Conservation (phyloP, 768 basidiomycete genomes). For the Brasilioporus rufonigricans region DNA sequence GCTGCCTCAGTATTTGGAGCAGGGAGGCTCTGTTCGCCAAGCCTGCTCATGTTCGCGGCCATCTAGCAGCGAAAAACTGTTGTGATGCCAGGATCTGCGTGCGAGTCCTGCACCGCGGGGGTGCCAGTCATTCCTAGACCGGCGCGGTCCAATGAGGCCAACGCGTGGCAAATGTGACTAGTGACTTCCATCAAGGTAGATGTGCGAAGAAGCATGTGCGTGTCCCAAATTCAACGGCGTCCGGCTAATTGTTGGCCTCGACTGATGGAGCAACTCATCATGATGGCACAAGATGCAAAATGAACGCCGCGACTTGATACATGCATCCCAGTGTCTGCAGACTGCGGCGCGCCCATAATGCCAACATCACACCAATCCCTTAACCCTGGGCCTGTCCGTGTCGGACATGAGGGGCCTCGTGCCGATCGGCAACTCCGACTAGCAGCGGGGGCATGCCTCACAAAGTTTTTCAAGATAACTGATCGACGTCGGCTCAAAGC, state of each 20-base stretch:
- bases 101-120: background rate
- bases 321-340: background rate
- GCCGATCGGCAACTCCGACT: constrained; percentile 4
- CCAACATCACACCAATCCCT: background rate
- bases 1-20: background rate
- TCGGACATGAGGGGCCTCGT: constrained; percentile 21
- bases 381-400: background rate
- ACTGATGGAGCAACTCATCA: too few relatives aligned
- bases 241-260: background rate
- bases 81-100: background rate
- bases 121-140: background rate
- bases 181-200: background rate
- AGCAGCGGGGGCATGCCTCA: background rate
- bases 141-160: background rate
- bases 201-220: background rate
- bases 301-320: too few relatives aligned
- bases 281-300: background rate
- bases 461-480: background rate
- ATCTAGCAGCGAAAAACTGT: background rate
- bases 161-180: background rate
- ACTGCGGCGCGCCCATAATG: background rate
- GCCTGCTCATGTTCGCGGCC: background rate
- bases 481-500: background rate
- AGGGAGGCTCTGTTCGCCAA: background rate
- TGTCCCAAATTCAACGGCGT: background rate